phyloP scores from a whole-genome alignment of 202 grass and related monocot species.

The Zoysia matrella region DNA sequence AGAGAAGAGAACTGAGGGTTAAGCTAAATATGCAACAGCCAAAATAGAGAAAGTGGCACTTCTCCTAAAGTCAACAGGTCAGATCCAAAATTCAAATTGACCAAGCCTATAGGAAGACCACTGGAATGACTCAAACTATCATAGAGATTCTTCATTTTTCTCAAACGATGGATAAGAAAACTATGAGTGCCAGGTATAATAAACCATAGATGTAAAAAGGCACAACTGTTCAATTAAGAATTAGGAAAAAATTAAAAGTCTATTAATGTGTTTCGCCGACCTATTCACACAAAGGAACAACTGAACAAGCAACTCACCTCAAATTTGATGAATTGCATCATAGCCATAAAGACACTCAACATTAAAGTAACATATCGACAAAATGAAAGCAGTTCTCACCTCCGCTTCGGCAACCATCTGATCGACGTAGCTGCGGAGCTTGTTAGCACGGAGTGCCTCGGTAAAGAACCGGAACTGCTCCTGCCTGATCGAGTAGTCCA shows the following conservation, averaged over 20 bases:
- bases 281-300: not conserved
- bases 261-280: not conserved
- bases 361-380: constrained; percentile 7
- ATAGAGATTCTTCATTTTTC: not conserved
- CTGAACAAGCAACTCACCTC: constrained; percentile 20
- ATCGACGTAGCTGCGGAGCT: constrained; percentile 86
- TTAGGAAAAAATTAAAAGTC: no score
- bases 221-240: not conserved
- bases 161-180: not conserved
- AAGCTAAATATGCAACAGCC: no score
- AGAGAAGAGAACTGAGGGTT: no score
- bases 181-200: no score
- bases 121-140: not conserved
- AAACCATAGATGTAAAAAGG: not conserved
- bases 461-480: constrained; percentile 39
- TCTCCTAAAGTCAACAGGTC: not conserved
- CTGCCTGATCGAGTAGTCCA: constrained; percentile 83
- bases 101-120: not conserved
- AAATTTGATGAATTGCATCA: not conserved
- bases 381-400: constrained; percentile 47
- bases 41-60: not conserved
- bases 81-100: constrained; percentile 14
- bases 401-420: constrained; percentile 86
- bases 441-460: constrained; percentile 72
- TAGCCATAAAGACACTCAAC: not conserved